These are phyloP conservation scores for Camellia oleifera DNA, from an alignment of 179 eudicot species.

Conservation along the genomic window DNA sequence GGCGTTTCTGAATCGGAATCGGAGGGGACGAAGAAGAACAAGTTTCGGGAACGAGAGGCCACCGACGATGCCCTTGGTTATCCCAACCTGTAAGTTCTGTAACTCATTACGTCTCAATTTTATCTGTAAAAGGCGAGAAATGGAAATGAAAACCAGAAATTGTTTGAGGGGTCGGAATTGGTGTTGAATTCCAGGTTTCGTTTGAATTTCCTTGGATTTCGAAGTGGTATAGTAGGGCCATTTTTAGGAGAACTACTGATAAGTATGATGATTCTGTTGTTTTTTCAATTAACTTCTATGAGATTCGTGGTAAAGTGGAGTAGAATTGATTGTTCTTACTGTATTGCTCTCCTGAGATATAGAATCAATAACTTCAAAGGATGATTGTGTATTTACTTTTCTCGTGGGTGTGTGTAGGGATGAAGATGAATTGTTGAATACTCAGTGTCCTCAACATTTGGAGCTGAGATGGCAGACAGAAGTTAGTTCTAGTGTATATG, in stretches of 20 bases:
- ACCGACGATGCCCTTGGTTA: constrained; percentile 66
- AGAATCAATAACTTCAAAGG: not conserved
- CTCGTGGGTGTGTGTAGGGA: constrained; percentile 47
- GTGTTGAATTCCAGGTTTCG: not conserved
- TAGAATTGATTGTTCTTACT: not conserved
- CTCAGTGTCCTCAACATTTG: constrained; percentile 90
- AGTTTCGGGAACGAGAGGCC: constrained; percentile 74
- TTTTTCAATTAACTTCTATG: not conserved
- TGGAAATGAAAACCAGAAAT: not conserved
- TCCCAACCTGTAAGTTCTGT: constrained; percentile 59
- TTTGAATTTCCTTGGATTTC: not conserved
- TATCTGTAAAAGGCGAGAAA: not conserved
- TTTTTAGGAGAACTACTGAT: not conserved
- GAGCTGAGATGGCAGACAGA: constrained; percentile 97
- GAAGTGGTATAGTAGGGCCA: not conserved
- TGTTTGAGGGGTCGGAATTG: not conserved
- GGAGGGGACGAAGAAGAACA: constrained; percentile 48
- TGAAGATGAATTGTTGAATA: constrained; percentile 82
- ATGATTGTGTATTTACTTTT: not conserved
- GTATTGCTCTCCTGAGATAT: not conserved
- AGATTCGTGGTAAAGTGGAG: not conserved
- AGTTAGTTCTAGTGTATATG: constrained; percentile 97
- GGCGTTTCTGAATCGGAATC: constrained; percentile 33
- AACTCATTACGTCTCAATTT: not conserved
- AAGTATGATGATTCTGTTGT: not conserved